Base-by-base conservation (phyloP, 768 basidiomycete genomes). In the Coprinopsis marcescibilis region DNA sequence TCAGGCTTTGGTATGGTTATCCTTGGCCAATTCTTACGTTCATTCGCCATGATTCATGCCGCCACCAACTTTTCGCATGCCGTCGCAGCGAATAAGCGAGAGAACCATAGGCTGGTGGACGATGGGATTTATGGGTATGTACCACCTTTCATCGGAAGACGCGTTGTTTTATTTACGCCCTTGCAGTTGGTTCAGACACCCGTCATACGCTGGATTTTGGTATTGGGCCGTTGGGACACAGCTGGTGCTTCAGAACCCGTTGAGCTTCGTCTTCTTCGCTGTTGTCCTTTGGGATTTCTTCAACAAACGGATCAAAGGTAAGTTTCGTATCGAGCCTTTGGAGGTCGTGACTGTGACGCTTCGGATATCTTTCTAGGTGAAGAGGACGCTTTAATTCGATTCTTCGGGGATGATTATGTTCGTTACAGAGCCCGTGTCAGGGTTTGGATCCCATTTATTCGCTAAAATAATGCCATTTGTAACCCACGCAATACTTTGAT, bases 181-280 rank as follows among this genome's bases (percentile, higher is more conserved):
- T 46, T 20, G 20, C 46, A 91, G 89, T 5, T 87, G 80, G 79
- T 85, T 83, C 51, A 81, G 96, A 12, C 96, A 99, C 65, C 96
- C 96, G 10, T 96, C 95, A 0, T 99, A 99, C 56, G 80, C 89
- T 1, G 96, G 94, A 2, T 99, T 97, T 71, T 95, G 89, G 64
- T 98, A 95, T 63, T 98, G 96, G 96, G 93, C 92, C 0, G 58
- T 99, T 21, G 92, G 94, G 2, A 96, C 92, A 0, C 96, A 99
- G 61, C 66, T 98, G 29, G 77, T 91, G 1, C 72, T 98, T 17
- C 92, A 92, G 59, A 99, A 98, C 60, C 78, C 87, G 0, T 24
- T 92, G 13, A 81, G 81, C 12, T 81, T 89, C 52, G 35, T 81
- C 2, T 62, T 79, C 1, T 98, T 86, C 58, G 57, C 73, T 1